Evolutionary conservation across 192 early-diverging fungal species (phyloP), one percentile per base, ranked within the genome.

Genomic region (Phycomyces nitens): DNA sequence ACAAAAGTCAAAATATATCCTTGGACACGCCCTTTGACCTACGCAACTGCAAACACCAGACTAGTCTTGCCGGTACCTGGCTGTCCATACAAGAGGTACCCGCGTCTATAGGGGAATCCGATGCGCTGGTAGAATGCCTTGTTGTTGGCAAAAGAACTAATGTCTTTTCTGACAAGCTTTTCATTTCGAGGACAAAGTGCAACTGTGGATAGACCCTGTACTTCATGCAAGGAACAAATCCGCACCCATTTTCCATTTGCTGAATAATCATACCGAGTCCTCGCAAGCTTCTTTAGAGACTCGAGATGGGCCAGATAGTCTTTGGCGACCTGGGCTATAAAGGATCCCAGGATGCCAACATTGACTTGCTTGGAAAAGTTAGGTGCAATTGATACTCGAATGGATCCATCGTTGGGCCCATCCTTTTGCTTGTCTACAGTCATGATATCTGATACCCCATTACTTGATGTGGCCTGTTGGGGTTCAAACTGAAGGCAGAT

Each of bases 101-200:
- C 85, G 26, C 82, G 74, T 23, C 81, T 69, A 75, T 85, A 87
- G 18, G 85, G 83, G 14, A 87, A 76, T 8, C 85, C 85, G 56
- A 86, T 82, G 3, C 83, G 68, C 38, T 63, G 62, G 70, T 87
- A 87, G 60, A 87, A 87, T 1, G 75, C 71, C 60, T 79, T 72
- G 64, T 84, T 80, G 27, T 70, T 67, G 43, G 65, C 51, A 62
- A 87, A 87, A 0, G 80, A 75, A 34, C 74, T 63, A 11, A 87
- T 60, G 59, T 87, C 85, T 18, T 68, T 56, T 29, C 56, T 56
- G 7, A 87, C 39, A 5, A 83, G 62, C 21, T 60, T 53, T 69
- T 87, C 84, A 41, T 82, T 67, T 12, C 63, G 29, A 27, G 69
- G 56, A 53, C 81, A 74, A 21, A 87, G 76, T 15, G 85, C 84